Evolutionary conservation across 768 basidiomycete species (phyloP), one percentile per base, ranked within the genome.

Genomic region (Tulasnella calospora): DNA sequence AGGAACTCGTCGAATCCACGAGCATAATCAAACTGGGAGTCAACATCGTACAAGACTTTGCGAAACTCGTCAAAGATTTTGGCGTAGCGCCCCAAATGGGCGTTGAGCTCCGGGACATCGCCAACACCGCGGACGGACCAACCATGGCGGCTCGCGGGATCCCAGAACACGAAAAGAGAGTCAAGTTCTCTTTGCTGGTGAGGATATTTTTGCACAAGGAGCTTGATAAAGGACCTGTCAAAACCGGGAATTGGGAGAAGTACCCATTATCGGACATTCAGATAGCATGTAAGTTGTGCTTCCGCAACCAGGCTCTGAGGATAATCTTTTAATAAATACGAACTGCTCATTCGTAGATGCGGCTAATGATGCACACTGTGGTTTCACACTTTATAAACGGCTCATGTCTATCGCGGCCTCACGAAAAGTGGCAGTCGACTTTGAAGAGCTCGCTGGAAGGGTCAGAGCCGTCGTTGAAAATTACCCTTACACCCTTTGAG

Each of bases 281-380:
- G 51, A 23, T 51, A 4, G n/a, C 7, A 6, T 51, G 51, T 51
- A 10, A 21, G 51, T n/a, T n/a, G 51, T n/a, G 51, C 5, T 6
- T 7, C 51, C 23, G n/a, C 44, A 5, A 6, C 21, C 23, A 23
- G 21, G 12, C 17, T 19, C 5, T 19, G 15, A n/a, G 10, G n/a
- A 51, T 51, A 51, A 51, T 44, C 44, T 15, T 5, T 21, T n/a
- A 23, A 21, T 12, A 5, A 51, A 51, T 15, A 13, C 46, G 40
- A 44, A 15, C 44, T 19, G 17, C n/a, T 51, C n/a, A 12, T 23
- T 51, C 0, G 51, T 67, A 88, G 88, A 89, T 79, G 88, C 88
- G 3, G 88, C 88, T 0, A 89, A 89, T 79, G 88, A 89, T 78
- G 87, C 85, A 70, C 85, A 89, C 78, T 87, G 85, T 55, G 86